Percentiles rank a stretch among this genome's conserved stretches.
phyloP scores from a whole-genome alignment of 2,329 filamentous ascomycete species.

The Chaetomium strumarium region DNA sequence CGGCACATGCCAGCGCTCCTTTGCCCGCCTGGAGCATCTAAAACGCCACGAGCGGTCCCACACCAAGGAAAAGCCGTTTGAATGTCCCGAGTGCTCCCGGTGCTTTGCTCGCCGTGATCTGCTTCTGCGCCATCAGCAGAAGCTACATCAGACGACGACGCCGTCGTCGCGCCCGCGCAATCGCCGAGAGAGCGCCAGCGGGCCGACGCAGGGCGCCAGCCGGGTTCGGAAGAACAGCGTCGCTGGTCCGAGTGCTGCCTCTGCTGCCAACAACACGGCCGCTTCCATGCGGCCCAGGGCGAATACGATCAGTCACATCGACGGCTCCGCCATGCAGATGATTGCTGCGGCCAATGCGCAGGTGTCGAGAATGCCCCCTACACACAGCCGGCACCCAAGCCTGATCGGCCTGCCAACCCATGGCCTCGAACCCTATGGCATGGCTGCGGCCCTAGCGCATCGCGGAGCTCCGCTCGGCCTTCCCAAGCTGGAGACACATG shows the following conservation, averaged over 20 bases:
- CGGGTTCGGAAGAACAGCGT: constrained; percentile 91
- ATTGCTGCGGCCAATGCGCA: constrained; percentile 55
- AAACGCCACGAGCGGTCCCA: constrained; percentile 98
- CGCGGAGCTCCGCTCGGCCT: constrained; percentile 63
- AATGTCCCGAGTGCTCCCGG: constrained; percentile 88
- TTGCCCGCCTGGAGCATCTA: constrained; percentile 89
- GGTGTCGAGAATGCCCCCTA: constrained; percentile 44
- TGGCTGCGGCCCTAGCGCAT: constrained; percentile 63
- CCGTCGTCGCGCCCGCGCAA: constrained; percentile 82
- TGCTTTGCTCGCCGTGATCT: constrained; percentile 94
- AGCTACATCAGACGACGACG: constrained; percentile 88
- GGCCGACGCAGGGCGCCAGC: constrained; percentile 59
- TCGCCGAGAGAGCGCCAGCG: constrained; percentile 81
- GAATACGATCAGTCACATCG: constrained; percentile 94
- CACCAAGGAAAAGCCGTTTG: constrained; percentile 97
- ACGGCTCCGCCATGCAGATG: constrained; percentile 68
- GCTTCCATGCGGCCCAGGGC: constrained; percentile 76
- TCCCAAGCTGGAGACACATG: constrained; percentile 76
- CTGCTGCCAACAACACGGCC: constrained; percentile 37
- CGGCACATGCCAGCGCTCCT: constrained; percentile 82
- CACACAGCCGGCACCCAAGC: constrained; percentile 68
- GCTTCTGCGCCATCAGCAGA: constrained; percentile 92
- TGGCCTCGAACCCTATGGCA: constrained; percentile 59
- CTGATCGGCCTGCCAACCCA: constrained; percentile 60
- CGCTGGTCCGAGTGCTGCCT: constrained; percentile 48